Base-by-base conservation (phyloP, 2,329 filamentous ascomycete species). In the Whalleya microplaca region DNA sequence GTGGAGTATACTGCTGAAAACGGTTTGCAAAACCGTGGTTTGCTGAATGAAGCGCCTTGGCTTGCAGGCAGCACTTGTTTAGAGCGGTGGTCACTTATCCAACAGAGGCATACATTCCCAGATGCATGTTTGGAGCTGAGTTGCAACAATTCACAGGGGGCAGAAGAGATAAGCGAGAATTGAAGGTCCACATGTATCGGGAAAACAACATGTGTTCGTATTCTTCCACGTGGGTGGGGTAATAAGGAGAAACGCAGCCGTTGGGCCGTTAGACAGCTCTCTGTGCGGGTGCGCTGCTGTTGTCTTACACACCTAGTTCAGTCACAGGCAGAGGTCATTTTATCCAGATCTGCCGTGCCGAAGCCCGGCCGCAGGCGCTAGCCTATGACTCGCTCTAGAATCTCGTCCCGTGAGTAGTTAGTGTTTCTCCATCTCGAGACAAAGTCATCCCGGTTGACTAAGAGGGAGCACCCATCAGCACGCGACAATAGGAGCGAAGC, bases 401-500 rank as follows among this genome's bases (percentile, higher is more conserved):
- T 76, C 19, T 78, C 65, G 18, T 80, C 71, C n/a, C 75, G 73
- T 0, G 75, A 65, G 59, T 83, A 86, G 69, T 90, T 92, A 2
- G 88, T 88, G 65, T 89, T 86, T 60, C 88, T 83, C 78, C 87
- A 92, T 56, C 88, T 83, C 16, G 90, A 94, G 59, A 91, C 78
- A 63, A 88, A 96, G 71, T 96, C 92, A 65, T 96, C 92, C 32
- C 86, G 84, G 64, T 89, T 90, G 64, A 92, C 90, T 92, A 27
- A 62, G 29, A 52, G 48, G 55, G 45, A 53, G 23, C 19, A 19
- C 27, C 55, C 7, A 43, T 58, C 41, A 57, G 53, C 40, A 57
- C 16, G 29, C 21, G 20, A 55, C 20, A 19, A 45, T 44, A 69
- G 56, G 19, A 40, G 41, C 44, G 19, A 12, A 8, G 43, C 27